These are phyloP conservation scores for Lachnellula arida DNA, from an alignment of 2,329 filamentous ascomycete species.

Conservation along the genomic window DNA sequence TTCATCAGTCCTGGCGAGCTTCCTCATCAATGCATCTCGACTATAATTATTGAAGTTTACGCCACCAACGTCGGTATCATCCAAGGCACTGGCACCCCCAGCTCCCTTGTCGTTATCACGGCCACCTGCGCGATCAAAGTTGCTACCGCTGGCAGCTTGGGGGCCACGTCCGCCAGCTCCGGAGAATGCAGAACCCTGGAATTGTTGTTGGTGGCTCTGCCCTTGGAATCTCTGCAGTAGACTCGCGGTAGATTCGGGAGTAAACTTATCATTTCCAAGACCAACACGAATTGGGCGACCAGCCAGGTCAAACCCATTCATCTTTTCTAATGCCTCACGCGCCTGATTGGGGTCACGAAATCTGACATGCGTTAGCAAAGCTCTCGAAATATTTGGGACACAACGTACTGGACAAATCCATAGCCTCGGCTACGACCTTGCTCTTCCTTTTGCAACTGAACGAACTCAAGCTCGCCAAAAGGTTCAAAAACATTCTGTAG, in stretches of 20 bases:
- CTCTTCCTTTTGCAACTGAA: conserved; percentile 96
- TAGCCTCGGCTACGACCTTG: conserved; percentile 87
- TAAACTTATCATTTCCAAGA: conserved; percentile 99
- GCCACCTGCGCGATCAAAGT: conserved; percentile 86
- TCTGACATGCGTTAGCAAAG: conserved; percentile 47
- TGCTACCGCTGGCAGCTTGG: conserved; percentile 67
- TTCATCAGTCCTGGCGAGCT: conserved; percentile 94
- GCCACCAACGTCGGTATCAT: conserved; percentile 95
- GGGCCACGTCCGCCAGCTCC: conserved; percentile 83
- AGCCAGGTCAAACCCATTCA: conserved; percentile 98
- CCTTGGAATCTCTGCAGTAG: conserved; percentile 88
- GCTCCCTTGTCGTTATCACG: conserved; percentile 84
- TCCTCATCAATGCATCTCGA: conserved; percentile 96
- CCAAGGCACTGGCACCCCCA: conserved; percentile 86
- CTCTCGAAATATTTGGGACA: neutral
- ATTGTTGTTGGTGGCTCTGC: conserved; percentile 64
- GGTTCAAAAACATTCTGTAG: conserved; percentile 95
- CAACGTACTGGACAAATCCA: conserved; percentile 93
- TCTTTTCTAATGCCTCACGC: conserved; percentile 92
- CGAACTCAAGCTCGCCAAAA: conserved; percentile 95
- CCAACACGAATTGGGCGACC: conserved; percentile 96
- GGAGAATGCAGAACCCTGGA: conserved; percentile 87
- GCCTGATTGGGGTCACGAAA: conserved; percentile 88
- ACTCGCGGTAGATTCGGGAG: conserved; percentile 90
- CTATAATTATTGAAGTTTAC: conserved; percentile 99